Percentiles rank a stretch among this genome's conserved stretches.
Evolutionary conservation across 805 yeast species (phyloP).

Genomic region (Zygosaccharomyces bisporus): DNA sequence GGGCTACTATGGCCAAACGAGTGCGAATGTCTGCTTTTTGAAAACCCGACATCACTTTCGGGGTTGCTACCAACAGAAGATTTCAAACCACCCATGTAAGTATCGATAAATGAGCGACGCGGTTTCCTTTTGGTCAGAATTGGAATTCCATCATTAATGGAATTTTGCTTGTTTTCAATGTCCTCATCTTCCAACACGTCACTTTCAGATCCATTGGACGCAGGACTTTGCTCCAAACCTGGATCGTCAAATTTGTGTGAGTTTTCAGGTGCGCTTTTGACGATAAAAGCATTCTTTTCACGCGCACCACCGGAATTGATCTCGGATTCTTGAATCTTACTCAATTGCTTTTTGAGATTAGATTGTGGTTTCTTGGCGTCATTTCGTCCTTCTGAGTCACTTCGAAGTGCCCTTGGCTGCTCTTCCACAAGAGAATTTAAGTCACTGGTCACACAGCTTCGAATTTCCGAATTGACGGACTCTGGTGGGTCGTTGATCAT

Average conservation of each 20-base stretch:
- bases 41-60: conserved; percentile 12
- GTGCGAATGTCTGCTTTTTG: conserved; percentile 9
- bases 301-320: neutral
- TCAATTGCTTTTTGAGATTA: conserved; percentile 12
- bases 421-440: conserved; percentile 30
- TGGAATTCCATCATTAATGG: conserved; percentile 23
- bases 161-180: conserved; percentile 13
- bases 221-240: neutral
- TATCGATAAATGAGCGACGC: conserved; percentile 33
- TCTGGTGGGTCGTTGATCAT: neutral
- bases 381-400: conserved; percentile 11
- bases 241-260: neutral
- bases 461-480: conserved; percentile 18
- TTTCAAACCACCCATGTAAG: conserved; percentile 28
- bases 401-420: conserved; percentile 20
- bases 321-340: conserved; percentile 3
- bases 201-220: conserved; percentile 6
- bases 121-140: conserved; percentile 21
- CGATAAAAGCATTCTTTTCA: neutral
- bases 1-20: conserved; percentile 22
- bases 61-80: conserved; percentile 20
- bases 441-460: conserved; percentile 25
- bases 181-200: conserved; percentile 10
- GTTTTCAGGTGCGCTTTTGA: neutral
- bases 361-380: conserved; percentile 6